phyloP scores from a whole-genome alignment of 805 yeast genomes.

The Monosporozyma yasuniensis region DNA sequence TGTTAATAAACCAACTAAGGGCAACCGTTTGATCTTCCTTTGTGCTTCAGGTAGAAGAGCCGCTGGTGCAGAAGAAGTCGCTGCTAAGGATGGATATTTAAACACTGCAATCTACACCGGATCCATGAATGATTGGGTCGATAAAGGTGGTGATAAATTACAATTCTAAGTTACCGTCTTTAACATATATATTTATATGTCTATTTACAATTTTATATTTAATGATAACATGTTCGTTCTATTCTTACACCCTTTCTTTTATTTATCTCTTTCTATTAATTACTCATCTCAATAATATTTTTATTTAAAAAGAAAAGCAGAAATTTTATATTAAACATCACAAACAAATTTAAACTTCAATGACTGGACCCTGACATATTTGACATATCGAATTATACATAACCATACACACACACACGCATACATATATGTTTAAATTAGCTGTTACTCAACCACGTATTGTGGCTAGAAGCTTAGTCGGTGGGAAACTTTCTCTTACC shows the following conservation, averaged over 20 bases:
- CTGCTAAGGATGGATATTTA: slow-evolving; percentile 70
- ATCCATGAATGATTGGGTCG: slow-evolving; percentile 73
- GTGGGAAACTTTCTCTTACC: background rate
- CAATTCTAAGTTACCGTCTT: slow-evolving; percentile 5
- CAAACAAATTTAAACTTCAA: background rate
- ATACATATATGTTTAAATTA: slow-evolving; percentile 1
- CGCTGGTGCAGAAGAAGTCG: slow-evolving; percentile 72
- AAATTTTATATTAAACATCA: no score
- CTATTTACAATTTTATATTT: slow-evolving; percentile 1
- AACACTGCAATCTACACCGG: slow-evolving; percentile 74
- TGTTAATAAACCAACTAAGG: slow-evolving; percentile 56
- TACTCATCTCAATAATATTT: background rate
- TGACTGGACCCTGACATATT: background rate
- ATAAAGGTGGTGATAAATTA: slow-evolving; percentile 21
- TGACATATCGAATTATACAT: no score
- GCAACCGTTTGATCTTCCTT: slow-evolving; percentile 64
- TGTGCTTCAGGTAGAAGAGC: slow-evolving; percentile 85
- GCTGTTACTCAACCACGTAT: background rate
- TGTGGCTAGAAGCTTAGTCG: background rate
- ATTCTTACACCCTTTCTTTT: no score
- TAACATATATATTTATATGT: background rate
- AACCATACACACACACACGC: background rate
- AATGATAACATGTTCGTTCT: no score
- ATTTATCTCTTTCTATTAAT: background rate
- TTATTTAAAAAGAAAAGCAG: background rate